Conservation (phyloP, 169 alveolate genomes). For the Cryptosporidium ubiquitum region DNA sequence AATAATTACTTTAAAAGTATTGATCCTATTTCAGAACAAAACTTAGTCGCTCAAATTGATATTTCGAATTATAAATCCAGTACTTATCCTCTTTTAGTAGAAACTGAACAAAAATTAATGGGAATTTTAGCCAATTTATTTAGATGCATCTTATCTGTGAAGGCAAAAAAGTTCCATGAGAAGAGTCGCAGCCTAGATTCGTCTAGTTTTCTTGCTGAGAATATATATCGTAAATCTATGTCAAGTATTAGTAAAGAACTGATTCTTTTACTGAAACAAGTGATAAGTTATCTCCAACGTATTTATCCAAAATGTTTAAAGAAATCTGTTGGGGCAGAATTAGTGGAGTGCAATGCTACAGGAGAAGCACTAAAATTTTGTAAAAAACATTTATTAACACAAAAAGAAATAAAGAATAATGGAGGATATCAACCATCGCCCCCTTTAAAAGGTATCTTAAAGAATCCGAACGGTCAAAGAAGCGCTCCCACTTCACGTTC, state of each 20-base stretch:
- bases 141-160: background rate
- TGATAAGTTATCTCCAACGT: background rate
- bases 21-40: background rate
- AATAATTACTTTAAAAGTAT: background rate
- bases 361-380: background rate
- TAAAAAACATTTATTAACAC: background rate
- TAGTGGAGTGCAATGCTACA: background rate
- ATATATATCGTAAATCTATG: background rate
- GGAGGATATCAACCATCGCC: background rate
- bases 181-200: too few relatives aligned
- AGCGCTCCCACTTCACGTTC: background rate
- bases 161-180: background rate
- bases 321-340: background rate
- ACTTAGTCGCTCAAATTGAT: background rate
- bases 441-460: background rate
- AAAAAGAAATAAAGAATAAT: background rate
- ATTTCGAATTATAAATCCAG: background rate
- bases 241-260: background rate
- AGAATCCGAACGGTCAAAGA: background rate
- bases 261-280: background rate
- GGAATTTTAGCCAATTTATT: background rate
- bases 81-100: background rate
- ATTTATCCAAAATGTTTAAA: background rate
- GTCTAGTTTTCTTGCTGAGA: background rate
- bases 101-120: background rate